Base-by-base conservation (phyloP, 305 asterid species). In the Rubia tinctorum region DNA sequence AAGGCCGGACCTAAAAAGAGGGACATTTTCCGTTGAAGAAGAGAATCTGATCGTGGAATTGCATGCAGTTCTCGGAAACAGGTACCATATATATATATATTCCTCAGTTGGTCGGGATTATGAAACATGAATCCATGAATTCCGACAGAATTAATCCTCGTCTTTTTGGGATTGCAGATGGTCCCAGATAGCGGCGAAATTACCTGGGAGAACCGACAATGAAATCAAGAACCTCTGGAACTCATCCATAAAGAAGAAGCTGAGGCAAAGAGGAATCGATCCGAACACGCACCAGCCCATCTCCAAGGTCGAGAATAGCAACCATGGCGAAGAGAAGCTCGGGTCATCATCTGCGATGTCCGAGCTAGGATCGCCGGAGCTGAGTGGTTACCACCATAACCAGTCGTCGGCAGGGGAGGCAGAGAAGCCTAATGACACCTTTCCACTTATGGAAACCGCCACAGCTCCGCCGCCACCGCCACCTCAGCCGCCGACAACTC, bases 201-300 rank as follows among this genome's bases (percentile, higher is more conserved):
- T 94, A 76, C 98, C 99, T 0, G 98, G 99, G 51, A 87, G 99
- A 76, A 94, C 99, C 1, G 99, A 94, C 73, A 94, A 94, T 27
- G 99, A 94, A 51, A 94, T 94, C 69, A 94, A 94, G 91, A 94
- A 94, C 55, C 82, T 94, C 0, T 94, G 99, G 99, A 94, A 95
- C 55, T 95, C 99, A 0, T 95, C 99, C 11, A 87, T 95, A 76
- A 95, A 95, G 93, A 95, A 95, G 68, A 95, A 95, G n/a, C 91
- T 94, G 3, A 80, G 95, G 78, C 96, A 90, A 56, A 83, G 72
- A 25, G 99, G 99, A n/a, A 95, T 95, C 58, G 99, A 94, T 73
- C 99, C 99, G 8, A 88, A 79, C 80, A 92, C 99, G 0, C 99
- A 94, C 78, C 87, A 87, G 73, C 98, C 97, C 23, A 75, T 90